Conservation (phyloP, 139 green algal genomes). For the Micractinium conductrix region DNA sequence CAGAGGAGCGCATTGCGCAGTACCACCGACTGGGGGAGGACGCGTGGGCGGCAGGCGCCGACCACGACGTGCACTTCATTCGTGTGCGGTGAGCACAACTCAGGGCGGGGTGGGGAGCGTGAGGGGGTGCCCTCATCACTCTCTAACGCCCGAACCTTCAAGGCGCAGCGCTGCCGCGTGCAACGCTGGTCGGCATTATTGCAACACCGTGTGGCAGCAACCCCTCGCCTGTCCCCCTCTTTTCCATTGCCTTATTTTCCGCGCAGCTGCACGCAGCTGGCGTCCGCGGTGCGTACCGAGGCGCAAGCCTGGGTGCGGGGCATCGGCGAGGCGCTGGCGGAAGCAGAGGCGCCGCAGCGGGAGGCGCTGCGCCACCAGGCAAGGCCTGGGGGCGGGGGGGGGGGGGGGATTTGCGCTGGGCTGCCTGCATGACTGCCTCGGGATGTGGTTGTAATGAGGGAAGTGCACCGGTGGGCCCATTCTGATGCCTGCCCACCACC, state of each 20-base stretch:
- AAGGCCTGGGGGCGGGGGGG: background rate
- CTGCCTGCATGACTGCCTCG: too few relatives aligned
- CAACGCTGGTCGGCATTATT: too few relatives aligned
- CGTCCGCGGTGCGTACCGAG: constrained; percentile 73
- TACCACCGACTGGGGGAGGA: constrained; percentile 72
- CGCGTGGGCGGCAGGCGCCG: background rate
- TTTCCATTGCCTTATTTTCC: too few relatives aligned
- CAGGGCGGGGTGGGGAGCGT: too few relatives aligned
- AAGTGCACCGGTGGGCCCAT: too few relatives aligned
- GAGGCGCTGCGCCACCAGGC: background rate
- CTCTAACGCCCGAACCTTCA: too few relatives aligned
- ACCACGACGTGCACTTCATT: constrained; percentile 22
- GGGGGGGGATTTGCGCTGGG: background rate
- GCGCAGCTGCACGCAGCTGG: constrained; percentile 67
- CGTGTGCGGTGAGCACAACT: constrained; percentile 15
- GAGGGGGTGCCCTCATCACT: too few relatives aligned
- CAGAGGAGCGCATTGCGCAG: constrained; percentile 82
- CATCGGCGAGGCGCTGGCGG: background rate
- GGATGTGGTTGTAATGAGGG: too few relatives aligned
- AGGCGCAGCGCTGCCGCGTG: too few relatives aligned
- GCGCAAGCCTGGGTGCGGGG: constrained; percentile 73
- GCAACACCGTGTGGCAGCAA: too few relatives aligned
- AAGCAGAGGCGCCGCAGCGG: background rate
- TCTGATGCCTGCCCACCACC: too few relatives aligned
- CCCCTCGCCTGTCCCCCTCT: too few relatives aligned